These are phyloP conservation scores for Garcia nutans DNA, from an alignment of 345 rosid genomes.

Conservation along the genomic window DNA sequence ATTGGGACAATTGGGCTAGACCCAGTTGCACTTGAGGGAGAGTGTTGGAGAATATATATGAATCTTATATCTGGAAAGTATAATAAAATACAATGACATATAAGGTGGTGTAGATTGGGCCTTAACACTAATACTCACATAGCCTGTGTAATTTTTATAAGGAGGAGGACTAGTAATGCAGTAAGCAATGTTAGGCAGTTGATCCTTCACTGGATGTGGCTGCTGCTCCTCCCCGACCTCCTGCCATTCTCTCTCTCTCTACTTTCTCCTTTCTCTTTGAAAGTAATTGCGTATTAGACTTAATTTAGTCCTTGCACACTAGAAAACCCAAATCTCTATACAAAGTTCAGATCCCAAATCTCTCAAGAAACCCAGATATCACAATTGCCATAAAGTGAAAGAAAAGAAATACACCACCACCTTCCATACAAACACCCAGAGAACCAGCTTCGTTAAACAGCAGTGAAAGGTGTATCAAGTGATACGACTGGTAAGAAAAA, in stretches of 20 bases:
- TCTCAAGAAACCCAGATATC: conserved; percentile 24
- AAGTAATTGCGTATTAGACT: conserved; percentile 10
- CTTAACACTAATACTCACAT: too few species aligned
- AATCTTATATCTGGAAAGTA: too few species aligned
- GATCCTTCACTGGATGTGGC: conserved; percentile 93
- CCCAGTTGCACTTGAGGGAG: too few species aligned
- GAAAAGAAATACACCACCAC: neutral
- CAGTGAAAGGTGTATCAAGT: neutral
- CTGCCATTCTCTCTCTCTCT: conserved; percentile 41
- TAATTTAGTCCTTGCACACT: conserved; percentile 6
- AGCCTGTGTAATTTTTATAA: too few species aligned
- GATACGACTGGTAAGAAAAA: neutral
- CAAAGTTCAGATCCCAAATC: conserved; percentile 21
- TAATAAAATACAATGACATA: too few species aligned
- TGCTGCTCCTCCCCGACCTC: conserved; percentile 61
- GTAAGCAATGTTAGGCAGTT: conserved; percentile 70
- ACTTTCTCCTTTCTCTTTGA: neutral
- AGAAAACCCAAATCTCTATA: conserved; percentile 34
- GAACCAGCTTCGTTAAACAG: conserved; percentile 6
- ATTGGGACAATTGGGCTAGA: too few species aligned
- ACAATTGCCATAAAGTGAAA: conserved; percentile 17
- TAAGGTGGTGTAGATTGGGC: too few species aligned
- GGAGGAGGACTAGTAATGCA: conserved; percentile 98
- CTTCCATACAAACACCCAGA: conserved; percentile 3
- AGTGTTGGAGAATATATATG: too few species aligned